Percentiles rank a stretch among this genome's conserved stretches.
phyloP scores from a whole-genome alignment of 176 grass and related monocot genomes.

The Elaeis guineensis region DNA sequence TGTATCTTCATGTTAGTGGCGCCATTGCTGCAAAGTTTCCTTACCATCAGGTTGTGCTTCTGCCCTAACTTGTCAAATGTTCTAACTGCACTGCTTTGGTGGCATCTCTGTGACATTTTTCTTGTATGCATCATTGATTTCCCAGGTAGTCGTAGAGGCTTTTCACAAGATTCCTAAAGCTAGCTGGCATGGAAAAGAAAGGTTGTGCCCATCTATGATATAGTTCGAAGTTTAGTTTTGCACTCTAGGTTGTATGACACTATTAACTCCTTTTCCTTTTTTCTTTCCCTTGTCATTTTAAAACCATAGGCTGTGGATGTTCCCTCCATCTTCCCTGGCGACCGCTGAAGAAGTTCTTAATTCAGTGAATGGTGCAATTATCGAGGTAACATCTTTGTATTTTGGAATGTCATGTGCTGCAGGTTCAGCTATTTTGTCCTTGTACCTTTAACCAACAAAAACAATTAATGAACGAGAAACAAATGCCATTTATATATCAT shows the following conservation, averaged over 20 bases:
- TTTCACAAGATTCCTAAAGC: conserved; percentile 74
- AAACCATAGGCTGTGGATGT: conserved; percentile 63
- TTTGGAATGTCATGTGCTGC: not conserved
- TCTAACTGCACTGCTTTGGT: conserved; percentile 6
- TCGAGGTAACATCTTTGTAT: conserved; percentile 55
- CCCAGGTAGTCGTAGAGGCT: conserved; percentile 62
- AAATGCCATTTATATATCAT: no score
- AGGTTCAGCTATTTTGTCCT: not conserved
- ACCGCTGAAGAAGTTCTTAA: conserved; percentile 58
- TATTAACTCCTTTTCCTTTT: conserved; percentile 16
- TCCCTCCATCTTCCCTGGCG: conserved; percentile 63
- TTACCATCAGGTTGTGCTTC: conserved; percentile 45
- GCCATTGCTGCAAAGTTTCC: conserved; percentile 59
- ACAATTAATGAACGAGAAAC: no score
- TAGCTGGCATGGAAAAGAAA: conserved; percentile 71
- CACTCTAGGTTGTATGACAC: conserved; percentile 6
- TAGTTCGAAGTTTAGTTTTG: conserved; percentile 5
- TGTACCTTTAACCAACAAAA: no score
- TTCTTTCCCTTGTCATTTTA: conserved; percentile 13
- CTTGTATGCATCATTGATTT: conserved; percentile 11
- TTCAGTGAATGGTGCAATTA: conserved; percentile 36
- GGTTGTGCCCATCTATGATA: conserved; percentile 24
- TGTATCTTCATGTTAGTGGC: conserved; percentile 65
- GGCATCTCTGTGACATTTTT: conserved; percentile 8
- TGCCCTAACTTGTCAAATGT: conserved; percentile 9